phyloP scores from a whole-genome alignment of 768 basidiomycete species.

The Rhodotorula taiwanensis region DNA sequence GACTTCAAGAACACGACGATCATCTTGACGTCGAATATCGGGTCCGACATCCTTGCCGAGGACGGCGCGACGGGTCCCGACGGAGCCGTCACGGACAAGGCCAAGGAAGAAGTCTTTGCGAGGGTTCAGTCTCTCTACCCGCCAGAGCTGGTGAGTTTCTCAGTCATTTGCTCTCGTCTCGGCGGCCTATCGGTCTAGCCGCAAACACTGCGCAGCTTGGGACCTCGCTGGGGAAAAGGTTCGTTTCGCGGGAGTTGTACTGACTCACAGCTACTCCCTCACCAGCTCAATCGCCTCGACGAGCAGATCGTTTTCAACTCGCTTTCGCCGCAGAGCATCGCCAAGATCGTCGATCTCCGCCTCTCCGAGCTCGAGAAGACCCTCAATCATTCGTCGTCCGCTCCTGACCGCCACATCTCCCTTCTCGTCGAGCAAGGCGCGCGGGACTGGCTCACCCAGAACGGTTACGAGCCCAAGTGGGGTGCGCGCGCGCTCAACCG shows the following conservation, averaged over 20 bases:
- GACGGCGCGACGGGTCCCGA: not conserved
- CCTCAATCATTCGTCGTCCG: slow-evolving; percentile 58
- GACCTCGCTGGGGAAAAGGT: no score
- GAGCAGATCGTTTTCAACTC: slow-evolving; percentile 58
- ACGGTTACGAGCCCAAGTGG: slow-evolving; percentile 72
- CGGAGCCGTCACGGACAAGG: slow-evolving; percentile 22
- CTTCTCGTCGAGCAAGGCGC: slow-evolving; percentile 67
- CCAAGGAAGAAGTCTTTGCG: slow-evolving; percentile 14
- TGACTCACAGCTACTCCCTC: not conserved
- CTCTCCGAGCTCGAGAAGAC: slow-evolving; percentile 74
- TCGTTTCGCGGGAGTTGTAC: no score
- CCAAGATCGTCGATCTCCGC: slow-evolving; percentile 72
- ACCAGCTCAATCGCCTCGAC: slow-evolving; percentile 44
- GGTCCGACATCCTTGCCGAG: slow-evolving; percentile 43
- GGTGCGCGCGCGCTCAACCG: slow-evolving; percentile 87
- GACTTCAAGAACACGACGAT: slow-evolving; percentile 43
- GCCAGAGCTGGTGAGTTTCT: slow-evolving; percentile 16
- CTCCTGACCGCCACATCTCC: slow-evolving; percentile 67
- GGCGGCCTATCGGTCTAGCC: no score
- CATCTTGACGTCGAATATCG: slow-evolving; percentile 31
- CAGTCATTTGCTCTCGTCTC: no score
- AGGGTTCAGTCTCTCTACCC: slow-evolving; percentile 20
- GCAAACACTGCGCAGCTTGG: no score
- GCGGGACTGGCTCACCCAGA: slow-evolving; percentile 62
- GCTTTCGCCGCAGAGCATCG: slow-evolving; percentile 63